Base-by-base conservation (phyloP, 164 flowering plant species). In the Aristolochia fimbriata region DNA sequence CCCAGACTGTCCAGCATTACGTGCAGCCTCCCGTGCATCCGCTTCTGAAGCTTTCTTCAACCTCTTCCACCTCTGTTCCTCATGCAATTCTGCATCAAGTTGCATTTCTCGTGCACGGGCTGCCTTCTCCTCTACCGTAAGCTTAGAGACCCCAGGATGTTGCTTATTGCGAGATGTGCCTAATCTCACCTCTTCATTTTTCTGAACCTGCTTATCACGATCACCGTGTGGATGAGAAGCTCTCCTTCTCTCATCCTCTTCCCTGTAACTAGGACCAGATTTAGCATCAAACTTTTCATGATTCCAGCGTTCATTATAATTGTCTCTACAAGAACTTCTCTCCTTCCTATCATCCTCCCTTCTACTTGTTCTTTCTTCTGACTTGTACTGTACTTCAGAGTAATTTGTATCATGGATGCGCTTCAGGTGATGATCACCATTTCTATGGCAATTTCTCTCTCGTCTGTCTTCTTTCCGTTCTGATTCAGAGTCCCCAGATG, bases 51-150 rank as follows among this genome's bases (percentile, higher is more conserved):
- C 98, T 65, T 78, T 86, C 80, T 76, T 87, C 67, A 93, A 66
- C 15, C 96, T 77, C 63, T 79, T 93, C 96, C 96, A 90, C 62
- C 96, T 76, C 55, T 87, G 92, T 66, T 88, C 85, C 65, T 91
- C 96, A 64, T 88, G 93, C 72, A 80, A 49, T 74, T 87, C 89
- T 53, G 96, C 98, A 75, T 89, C 91, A 73, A 69, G 60, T 68
- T 83, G 85, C 98, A 92, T 92, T 78, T 86, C 94, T 43, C 72
- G 74, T 57, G 91, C 71, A 72, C 82, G 78, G n/a, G 95, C 86
- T 58, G 92, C 97, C 66, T 86, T 76, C 75, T 93, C 96, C 70
- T 86, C 97, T 70, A 83, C 89, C 1, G 95, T 79, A 41, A 90
- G 86, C 68, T 84, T 85, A 37, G 80, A 70, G n/a, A 77, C 76